Base-by-base conservation (phyloP, 495 filamentous ascomycete genomes). In the Tuber aestivum region DNA sequence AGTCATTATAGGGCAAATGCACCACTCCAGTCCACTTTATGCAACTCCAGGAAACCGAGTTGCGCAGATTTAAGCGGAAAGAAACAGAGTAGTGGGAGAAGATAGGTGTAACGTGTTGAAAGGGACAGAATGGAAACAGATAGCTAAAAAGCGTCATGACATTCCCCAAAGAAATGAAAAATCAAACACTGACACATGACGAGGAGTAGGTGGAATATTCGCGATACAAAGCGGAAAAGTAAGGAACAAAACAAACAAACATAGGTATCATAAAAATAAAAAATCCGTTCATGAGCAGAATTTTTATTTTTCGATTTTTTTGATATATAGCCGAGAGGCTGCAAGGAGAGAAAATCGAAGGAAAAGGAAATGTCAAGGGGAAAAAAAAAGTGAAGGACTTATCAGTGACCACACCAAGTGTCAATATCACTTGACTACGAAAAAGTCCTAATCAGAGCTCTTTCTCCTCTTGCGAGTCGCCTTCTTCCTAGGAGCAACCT, bases 401-500 rank as follows among this genome's bases (percentile, higher is more conserved):
- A n/a, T n/a, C n/a, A n/a, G n/a, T n/a, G n/a, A n/a, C n/a, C n/a
- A n/a, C n/a, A n/a, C n/a, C n/a, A n/a, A n/a, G n/a, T 37, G 69
- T 4, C 69, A 35, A 70, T 7, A 10, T 14, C 8, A 70, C 4
- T 21, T 10, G 27, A 41, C 69, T 23, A 41, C 27, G 37, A 38
- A 27, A 37, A 70, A n/a, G 48, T 27, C 48, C 23, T 56, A 56
- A n/a, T 61, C 78, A 23, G 78, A 61, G 41, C 69, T 74, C 80
- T 82, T 82, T 79, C 80, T 82, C 42, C 80, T 65, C 56, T 65
- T 79, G 71, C 79, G 79, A 56, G 77, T 75, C 2, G 42, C 70
- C 65, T 75, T 82, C 69, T 77, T 82, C 71, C 79, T 82, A 16
- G 80, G 80, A 20, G 70, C 75, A 50, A 79, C 80, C 41, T 77